Percentiles rank a stretch among this genome's conserved stretches.
These are phyloP conservation scores for Vanderwaltozyma polyspora DNA, from an alignment of 805 yeast species.

Conservation along the genomic window DNA sequence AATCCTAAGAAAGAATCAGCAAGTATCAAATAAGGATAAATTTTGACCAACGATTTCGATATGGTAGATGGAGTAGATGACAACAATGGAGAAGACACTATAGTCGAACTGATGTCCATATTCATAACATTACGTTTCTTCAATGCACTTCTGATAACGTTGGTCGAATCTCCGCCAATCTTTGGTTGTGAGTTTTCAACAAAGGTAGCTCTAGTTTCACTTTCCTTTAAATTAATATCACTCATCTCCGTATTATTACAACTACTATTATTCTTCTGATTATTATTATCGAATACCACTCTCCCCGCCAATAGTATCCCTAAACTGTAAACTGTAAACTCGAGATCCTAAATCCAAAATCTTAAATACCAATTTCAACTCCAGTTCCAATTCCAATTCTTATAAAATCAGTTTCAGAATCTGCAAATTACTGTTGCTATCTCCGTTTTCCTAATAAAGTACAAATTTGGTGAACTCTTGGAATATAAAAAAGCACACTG, in stretches of 20 bases:
- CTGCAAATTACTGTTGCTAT: no score
- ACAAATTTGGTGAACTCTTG: no score
- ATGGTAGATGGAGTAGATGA: slow-evolving; percentile 87
- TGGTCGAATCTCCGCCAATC: slow-evolving; percentile 22
- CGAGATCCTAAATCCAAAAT: no score
- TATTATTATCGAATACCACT: not conserved
- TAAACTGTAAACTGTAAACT: no score
- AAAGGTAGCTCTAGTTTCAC: slow-evolving; percentile 21
- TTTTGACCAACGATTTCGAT: slow-evolving; percentile 65
- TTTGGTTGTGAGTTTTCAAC: slow-evolving; percentile 16
- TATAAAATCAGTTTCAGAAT: no score
- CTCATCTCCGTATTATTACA: slow-evolving; percentile 7
- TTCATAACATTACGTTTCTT: slow-evolving; percentile 73
- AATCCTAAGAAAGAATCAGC: slow-evolving; percentile 60
- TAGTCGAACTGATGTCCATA: not conserved
- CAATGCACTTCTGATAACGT: slow-evolving; percentile 49
- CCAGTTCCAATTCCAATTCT: no score
- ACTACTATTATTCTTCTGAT: not conserved
- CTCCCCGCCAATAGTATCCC: not conserved
- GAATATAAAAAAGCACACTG: no score
- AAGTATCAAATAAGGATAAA: slow-evolving; percentile 75
- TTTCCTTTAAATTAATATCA: slow-evolving; percentile 9
- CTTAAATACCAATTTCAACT: no score
- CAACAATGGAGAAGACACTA: slow-evolving; percentile 62
- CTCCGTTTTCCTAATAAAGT: no score